Base-by-base conservation (phyloP, 768 basidiomycete genomes). In the Hydnum rufescens region DNA sequence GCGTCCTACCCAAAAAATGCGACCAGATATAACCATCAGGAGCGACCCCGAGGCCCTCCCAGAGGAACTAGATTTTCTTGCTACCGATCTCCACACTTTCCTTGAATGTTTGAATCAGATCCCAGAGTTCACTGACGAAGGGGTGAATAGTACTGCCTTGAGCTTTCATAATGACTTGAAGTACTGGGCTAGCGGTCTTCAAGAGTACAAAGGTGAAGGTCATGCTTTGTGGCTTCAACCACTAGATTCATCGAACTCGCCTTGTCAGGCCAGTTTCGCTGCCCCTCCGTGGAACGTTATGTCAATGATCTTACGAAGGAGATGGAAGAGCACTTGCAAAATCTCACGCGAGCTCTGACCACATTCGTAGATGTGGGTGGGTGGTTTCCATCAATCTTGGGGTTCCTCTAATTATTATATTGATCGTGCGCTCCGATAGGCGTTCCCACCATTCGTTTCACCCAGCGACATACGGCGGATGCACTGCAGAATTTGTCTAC, bases 131-230 rank as follows among this genome's bases (percentile, higher is more conserved):
- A 48, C 72, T 26, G 79, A 83, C 50, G 80, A 85, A 57, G 75
- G 74, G 3, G 75, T 75, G 39, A 82, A 82, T 59, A 67, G 74
- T 1, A 78, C 78, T 3, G 78, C 83, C 52, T 58, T 72, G 52
- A 72, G 75, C 6, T 79, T 84, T 49, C 76, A 81, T 61, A 74
- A 75, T 0, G 80, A 85, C 62, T 66, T 84, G 32, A 76, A 74
- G 78, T 82, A 82, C 57, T 82, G 82, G 82, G 71, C 80, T 6
- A 79, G 78, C 36, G 82, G 80, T 60, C 64, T 85, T 48, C 70
- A 69, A 55, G 74, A 74, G 53, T 85, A 82, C 58, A 63, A 70
- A 58, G 74, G 79, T 76, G 58, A 52, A 66, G 19, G 5, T 23
- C 18, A 58, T 30, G 16, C 22, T 51, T 31, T 48, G 32, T 28